Percentiles rank a stretch among this genome's conserved stretches.
Evolutionary conservation across 148 eudicot species (phyloP).

Genomic region (Limonium bicolor): DNA sequence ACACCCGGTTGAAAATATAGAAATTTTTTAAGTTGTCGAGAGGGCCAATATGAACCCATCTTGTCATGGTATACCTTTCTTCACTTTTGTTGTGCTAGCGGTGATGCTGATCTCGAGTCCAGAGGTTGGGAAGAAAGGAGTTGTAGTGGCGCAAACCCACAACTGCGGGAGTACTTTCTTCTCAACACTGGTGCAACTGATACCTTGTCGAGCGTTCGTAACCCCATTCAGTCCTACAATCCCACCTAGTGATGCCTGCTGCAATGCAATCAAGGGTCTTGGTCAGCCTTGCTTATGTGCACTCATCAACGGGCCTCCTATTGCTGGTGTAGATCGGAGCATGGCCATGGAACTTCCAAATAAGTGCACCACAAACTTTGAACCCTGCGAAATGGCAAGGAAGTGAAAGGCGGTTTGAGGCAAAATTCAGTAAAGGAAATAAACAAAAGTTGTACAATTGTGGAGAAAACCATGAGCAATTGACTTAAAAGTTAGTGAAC

Average conservation of each 20-base stretch:
- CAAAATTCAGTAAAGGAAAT: no score
- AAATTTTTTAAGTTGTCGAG: background rate
- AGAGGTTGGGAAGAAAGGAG: conserved; percentile 19
- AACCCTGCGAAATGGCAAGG: conserved; percentile 65
- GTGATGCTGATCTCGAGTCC: conserved; percentile 17
- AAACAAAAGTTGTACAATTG: no score
- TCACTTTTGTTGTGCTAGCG: no score
- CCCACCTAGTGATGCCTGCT: conserved; percentile 81
- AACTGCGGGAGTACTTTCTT: conserved; percentile 63
- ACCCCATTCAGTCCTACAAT: conserved; percentile 59
- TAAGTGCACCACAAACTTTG: conserved; percentile 59
- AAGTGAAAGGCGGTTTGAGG: no score
- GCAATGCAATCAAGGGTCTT: conserved; percentile 46
- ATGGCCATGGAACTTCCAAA: conserved; percentile 90
- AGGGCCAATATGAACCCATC: background rate
- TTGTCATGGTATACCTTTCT: conserved; percentile 8
- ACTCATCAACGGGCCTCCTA: conserved; percentile 77
- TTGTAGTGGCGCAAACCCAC: conserved; percentile 20
- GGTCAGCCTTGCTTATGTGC: conserved; percentile 90
- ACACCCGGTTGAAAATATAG: background rate
- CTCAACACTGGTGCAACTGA: conserved; percentile 70
- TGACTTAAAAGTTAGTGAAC: no score
- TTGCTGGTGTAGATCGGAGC: conserved; percentile 77
- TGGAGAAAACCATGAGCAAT: no score
- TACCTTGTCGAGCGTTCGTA: conserved; percentile 74